Evolutionary conservation across 768 basidiomycete species (phyloP).

Genomic region (Kockovaella imperatae): DNA sequence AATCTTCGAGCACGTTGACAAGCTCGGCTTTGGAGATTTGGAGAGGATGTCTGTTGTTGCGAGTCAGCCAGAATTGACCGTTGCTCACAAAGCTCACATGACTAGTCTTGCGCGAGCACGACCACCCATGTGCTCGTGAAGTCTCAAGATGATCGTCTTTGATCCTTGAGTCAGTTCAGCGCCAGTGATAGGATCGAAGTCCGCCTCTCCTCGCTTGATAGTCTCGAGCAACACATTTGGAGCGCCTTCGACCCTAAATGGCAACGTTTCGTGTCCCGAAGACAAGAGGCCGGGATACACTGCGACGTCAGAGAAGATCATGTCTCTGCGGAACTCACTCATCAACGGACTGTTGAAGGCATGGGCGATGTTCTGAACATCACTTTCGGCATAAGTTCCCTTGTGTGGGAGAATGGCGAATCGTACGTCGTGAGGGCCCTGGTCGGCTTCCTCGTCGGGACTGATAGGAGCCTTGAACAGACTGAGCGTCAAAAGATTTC

Average conservation of each 20-base stretch:
- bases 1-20: conserved; percentile 78
- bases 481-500: conserved; percentile 71
- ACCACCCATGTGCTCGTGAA: conserved; percentile 81
- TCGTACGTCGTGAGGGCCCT: conserved; percentile 59
- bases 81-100: conserved; percentile 46
- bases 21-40: conserved; percentile 54
- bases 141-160: conserved; percentile 66
- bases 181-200: neutral
- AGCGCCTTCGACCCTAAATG: too few species aligned
- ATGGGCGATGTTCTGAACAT: conserved; percentile 50
- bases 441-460: conserved; percentile 24
- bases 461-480: conserved; percentile 78
- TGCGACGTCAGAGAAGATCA: too few species aligned
- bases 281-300: too few species aligned
- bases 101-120: conserved; percentile 60
- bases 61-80: conserved; percentile 8
- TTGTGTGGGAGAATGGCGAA: conserved; percentile 81
- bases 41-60: conserved; percentile 42
- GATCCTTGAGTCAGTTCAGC: conserved; percentile 41
- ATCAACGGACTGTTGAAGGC: conserved; percentile 50
- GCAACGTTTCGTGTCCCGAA: too few species aligned
- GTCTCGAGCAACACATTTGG: neutral
- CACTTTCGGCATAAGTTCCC: conserved; percentile 54
- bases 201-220: neutral
- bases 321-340: too few species aligned